Evolutionary conservation across 805 yeast species (phyloP).

Genomic region (Wickerhamomyces canadensis): DNA sequence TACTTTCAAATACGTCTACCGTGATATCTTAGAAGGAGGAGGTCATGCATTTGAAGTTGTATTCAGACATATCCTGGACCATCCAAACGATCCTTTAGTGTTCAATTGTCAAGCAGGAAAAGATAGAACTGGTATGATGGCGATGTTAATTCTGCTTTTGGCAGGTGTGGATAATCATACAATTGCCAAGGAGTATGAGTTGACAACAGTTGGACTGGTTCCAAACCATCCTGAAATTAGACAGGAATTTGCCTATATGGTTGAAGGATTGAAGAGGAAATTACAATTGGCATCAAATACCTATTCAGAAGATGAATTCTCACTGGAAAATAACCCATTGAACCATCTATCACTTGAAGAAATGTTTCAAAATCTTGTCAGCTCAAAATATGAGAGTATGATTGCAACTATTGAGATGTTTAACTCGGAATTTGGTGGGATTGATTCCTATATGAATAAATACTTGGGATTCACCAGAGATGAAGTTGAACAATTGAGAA

Average conservation of each 20-base stretch:
- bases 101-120: constrained; percentile 86
- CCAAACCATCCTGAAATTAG: constrained; percentile 33
- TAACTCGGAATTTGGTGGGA: constrained; percentile 47
- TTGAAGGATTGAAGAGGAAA: constrained; percentile 5
- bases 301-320: constrained; percentile 4
- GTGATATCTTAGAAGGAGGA: constrained; percentile 49
- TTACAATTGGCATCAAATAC: constrained; percentile 1
- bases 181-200: constrained; percentile 70
- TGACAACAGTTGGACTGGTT: constrained; percentile 59
- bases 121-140: constrained; percentile 75
- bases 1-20: constrained; percentile 60
- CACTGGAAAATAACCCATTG: neutral
- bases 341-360: constrained; percentile 27
- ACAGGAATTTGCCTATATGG: constrained; percentile 18
- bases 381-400: constrained; percentile 69
- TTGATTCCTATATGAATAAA: constrained; percentile 39
- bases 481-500: constrained; percentile 36
- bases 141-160: constrained; percentile 59
- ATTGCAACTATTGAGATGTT: constrained; percentile 52
- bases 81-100: constrained; percentile 44
- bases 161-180: constrained; percentile 62
- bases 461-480: constrained; percentile 37
- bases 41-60: constrained; percentile 40
- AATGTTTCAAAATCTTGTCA: constrained; percentile 55
- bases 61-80: constrained; percentile 51